Conservation (phyloP, 805 yeast species). For the Saturnispora bothae region DNA sequence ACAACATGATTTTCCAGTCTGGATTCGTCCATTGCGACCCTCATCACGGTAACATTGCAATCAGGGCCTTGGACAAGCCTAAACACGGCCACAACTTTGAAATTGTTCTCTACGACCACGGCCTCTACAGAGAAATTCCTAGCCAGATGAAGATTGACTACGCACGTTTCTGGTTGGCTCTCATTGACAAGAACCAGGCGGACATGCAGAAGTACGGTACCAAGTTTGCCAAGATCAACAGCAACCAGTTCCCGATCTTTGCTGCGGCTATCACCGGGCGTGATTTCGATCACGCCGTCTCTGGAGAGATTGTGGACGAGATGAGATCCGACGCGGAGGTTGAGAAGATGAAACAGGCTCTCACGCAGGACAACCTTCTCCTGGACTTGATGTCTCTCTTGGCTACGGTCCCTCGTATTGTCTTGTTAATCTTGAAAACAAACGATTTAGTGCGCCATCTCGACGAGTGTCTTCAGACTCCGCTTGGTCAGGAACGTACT, state of each 20-base stretch:
- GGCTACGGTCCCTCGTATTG: slow-evolving; percentile 74
- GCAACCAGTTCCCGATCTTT: slow-evolving; percentile 71
- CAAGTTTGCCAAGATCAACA: slow-evolving; percentile 66
- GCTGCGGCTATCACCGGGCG: slow-evolving; percentile 95
- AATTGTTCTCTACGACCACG: slow-evolving; percentile 88
- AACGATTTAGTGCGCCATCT: slow-evolving; percentile 85
- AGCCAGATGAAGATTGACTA: slow-evolving; percentile 68
- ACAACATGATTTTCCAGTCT: slow-evolving; percentile 92
- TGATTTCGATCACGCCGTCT: slow-evolving; percentile 65
- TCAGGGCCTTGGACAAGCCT: slow-evolving; percentile 35
- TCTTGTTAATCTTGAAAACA: slow-evolving; percentile 78
- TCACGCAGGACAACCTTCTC: slow-evolving; percentile 54
- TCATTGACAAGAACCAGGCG: slow-evolving; percentile 58
- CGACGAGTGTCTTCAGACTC: slow-evolving; percentile 73
- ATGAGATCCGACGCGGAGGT: slow-evolving; percentile 55
- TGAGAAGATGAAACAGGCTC: slow-evolving; percentile 49
- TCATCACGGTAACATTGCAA: slow-evolving; percentile 93
- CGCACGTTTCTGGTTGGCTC: slow-evolving; percentile 86
- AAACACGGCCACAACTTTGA: slow-evolving; percentile 64
- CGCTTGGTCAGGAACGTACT: slow-evolving; percentile 79
- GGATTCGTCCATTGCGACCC: slow-evolving; percentile 95
- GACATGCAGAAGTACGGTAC: slow-evolving; percentile 67
- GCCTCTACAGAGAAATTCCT: slow-evolving; percentile 79
- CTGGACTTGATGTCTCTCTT: slow-evolving; percentile 71
- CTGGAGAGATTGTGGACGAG: slow-evolving; percentile 43